Evolutionary conservation across 208 protist species (phyloP).

Genomic region (Leishmania amazonensis): DNA sequence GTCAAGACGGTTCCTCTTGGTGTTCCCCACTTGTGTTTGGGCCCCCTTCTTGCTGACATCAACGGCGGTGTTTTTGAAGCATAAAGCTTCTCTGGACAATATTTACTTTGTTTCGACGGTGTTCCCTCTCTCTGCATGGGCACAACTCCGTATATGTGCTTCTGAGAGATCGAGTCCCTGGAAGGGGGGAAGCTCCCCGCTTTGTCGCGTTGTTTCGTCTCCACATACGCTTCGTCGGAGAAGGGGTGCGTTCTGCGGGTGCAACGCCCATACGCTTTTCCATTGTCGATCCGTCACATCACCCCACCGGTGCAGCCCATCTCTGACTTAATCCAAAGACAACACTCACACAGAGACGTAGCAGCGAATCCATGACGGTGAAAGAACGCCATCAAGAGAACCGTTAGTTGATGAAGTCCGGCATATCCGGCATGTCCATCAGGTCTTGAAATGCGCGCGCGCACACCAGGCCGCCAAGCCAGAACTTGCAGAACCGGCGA

Average conservation of each 20-base stretch:
- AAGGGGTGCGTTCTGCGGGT: background rate
- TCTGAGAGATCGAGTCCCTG: background rate
- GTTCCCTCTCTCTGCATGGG: background rate
- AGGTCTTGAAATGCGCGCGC: conserved; percentile 67
- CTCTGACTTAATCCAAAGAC: background rate
- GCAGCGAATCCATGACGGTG: background rate
- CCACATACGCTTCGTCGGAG: background rate
- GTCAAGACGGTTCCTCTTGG: background rate
- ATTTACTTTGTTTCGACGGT: background rate
- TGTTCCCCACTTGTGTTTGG: background rate
- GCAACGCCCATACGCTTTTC: background rate
- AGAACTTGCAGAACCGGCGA: conserved; percentile 64
- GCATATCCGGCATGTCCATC: conserved; percentile 87
- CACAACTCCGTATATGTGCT: background rate
- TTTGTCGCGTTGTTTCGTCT: background rate
- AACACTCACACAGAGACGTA: background rate
- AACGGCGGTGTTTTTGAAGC: background rate
- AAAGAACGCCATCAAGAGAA: background rate
- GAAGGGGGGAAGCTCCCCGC: background rate
- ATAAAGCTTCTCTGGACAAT: background rate
- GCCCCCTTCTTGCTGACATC: background rate
- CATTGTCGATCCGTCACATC: background rate
- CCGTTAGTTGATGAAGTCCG: conserved; percentile 57
- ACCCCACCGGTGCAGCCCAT: background rate
- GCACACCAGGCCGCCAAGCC: conserved; percentile 45